Evolutionary conservation across 139 green algal species (phyloP), one percentile per base, ranked within the genome.

Genomic region (Marvania coccoides): DNA sequence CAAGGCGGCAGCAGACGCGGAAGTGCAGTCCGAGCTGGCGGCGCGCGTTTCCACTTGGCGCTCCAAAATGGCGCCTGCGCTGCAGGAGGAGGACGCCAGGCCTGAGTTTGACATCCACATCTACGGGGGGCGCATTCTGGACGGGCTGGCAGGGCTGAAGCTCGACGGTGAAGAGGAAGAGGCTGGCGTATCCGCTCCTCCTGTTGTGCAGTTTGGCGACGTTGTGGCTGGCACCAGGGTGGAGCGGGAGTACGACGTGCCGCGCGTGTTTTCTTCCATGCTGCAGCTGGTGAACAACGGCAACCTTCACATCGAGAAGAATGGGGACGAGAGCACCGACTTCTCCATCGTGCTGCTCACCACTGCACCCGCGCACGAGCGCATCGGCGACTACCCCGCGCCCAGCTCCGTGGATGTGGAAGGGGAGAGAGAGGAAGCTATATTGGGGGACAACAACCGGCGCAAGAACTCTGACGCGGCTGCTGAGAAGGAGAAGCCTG

Each of bases 251-350:
- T 65, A 30, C 38, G 53, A 78, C 33, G 65, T 75, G 30, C 56
- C 48, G 5, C 70, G 75, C 29, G 48, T 58, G 14, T 83, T 83
- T 58, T 69, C 64, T 2, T 75, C 76, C 7, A 51, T 76, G 58
- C 62, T 83, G 46, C 75, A 83, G 72, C 60, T 83, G 8, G 45
- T 74, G 26, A 81, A 81, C 53, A 74, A 73, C 26, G 74, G 74
- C 56, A 81, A 81, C 26, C 47, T 81, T 3, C 34, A 48, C 31
- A 61, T 81, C 63, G 37, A 19, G 38, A 60, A 61, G 38, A 29
- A 33, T 13, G 46, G 29, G 5, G 28, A 9, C 30, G 23, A 2
- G n/a, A 37, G 19, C 23, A 26, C 10, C 13, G 30, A 33, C 13
- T 5, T 4, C 35, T 58, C 42, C 29, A 55, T 51, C 19, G 19